Evolutionary conservation across 1,139 yeast species (phyloP).

Genomic region (Taphrina sp.): DNA sequence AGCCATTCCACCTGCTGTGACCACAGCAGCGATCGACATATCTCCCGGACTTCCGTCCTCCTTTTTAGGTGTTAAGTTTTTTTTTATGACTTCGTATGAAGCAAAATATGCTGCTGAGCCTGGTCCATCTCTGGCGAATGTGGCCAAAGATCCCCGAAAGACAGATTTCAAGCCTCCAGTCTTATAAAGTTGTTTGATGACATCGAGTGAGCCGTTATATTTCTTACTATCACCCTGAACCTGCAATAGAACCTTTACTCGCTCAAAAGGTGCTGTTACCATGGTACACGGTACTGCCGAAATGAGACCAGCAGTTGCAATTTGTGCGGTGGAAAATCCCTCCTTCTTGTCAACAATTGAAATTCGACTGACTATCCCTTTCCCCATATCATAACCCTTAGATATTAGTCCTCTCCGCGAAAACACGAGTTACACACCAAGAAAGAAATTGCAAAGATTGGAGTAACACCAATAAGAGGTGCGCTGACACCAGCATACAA

Average conservation of each 20-base stretch:
- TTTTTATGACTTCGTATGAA: slow-evolving; percentile 80
- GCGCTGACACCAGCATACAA: slow-evolving; percentile 85
- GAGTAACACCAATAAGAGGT: slow-evolving; percentile 91
- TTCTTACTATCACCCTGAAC: slow-evolving; percentile 53
- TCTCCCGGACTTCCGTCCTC: slow-evolving; percentile 61
- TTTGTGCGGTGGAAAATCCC: slow-evolving; percentile 61
- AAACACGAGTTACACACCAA: slow-evolving; percentile 52
- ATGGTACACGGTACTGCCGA: slow-evolving; percentile 93
- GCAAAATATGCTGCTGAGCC: slow-evolving; percentile 98
- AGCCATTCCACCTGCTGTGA: slow-evolving; percentile 90
- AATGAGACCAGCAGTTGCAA: slow-evolving; percentile 91
- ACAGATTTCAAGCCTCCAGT: slow-evolving; percentile 83
- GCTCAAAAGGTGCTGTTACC: slow-evolving; percentile 94
- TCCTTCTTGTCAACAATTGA: slow-evolving; percentile 49
- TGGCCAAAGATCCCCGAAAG: slow-evolving; percentile 87
- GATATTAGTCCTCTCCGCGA: slow-evolving; percentile 47
- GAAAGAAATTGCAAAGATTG: slow-evolving; percentile 96
- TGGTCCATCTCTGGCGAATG: slow-evolving; percentile 95
- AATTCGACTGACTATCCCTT: slow-evolving; percentile 59
- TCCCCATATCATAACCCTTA: slow-evolving; percentile 85
- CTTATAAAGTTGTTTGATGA: slow-evolving; percentile 65
- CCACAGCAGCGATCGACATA: slow-evolving; percentile 79
- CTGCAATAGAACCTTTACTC: slow-evolving; percentile 92
- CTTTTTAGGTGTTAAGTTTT: slow-evolving; percentile 57
- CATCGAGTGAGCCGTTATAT: slow-evolving; percentile 55